Conservation (phyloP, 2,329 filamentous ascomycete species). For the Lachnellula hyalina region DNA sequence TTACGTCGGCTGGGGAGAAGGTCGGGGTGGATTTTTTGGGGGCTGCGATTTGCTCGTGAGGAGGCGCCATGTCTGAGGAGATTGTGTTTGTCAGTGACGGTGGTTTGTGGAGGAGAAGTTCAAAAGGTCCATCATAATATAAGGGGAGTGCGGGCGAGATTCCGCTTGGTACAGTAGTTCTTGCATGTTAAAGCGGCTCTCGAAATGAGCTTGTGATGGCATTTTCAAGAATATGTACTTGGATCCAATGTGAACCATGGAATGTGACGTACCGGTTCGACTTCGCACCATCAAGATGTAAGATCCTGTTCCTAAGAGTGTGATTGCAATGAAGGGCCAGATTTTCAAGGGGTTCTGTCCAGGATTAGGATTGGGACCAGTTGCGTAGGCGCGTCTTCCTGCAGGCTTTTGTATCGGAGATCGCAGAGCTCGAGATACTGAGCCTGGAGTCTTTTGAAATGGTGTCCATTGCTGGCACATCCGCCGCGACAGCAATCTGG, state of each 20-base stretch:
- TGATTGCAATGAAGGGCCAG: slow-evolving; percentile 37
- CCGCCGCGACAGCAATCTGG: slow-evolving; percentile 23
- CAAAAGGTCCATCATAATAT: not conserved
- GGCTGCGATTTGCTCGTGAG: slow-evolving; percentile 35
- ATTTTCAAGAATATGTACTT: not conserved
- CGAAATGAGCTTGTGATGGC: slow-evolving; percentile 6
- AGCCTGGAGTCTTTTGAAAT: slow-evolving; percentile 15
- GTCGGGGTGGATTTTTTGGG: slow-evolving; percentile 55
- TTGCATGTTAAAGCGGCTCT: slow-evolving; percentile 26
- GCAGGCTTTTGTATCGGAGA: slow-evolving; percentile 11
- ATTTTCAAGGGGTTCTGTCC: slow-evolving; percentile 32
- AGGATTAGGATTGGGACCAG: slow-evolving; percentile 26
- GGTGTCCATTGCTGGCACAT: slow-evolving; percentile 20
- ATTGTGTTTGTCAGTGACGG: slow-evolving; percentile 9
- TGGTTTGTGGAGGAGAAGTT: not conserved
- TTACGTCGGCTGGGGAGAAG: slow-evolving; percentile 72
- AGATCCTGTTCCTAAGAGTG: slow-evolving; percentile 41
- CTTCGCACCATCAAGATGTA: slow-evolving; percentile 47
- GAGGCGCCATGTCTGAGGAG: slow-evolving; percentile 35
- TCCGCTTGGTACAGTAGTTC: not conserved
- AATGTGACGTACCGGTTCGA: slow-evolving; percentile 33
- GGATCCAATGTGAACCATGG: not conserved
- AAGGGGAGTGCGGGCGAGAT: not conserved
- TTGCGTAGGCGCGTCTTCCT: slow-evolving; percentile 24
- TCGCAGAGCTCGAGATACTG: slow-evolving; percentile 17